A percentile compares a stretch with the other conserved stretches of the same genome.
Evolutionary conservation across 176 grass and related monocot species (phyloP).

Genomic region (Ensete glaucum): DNA sequence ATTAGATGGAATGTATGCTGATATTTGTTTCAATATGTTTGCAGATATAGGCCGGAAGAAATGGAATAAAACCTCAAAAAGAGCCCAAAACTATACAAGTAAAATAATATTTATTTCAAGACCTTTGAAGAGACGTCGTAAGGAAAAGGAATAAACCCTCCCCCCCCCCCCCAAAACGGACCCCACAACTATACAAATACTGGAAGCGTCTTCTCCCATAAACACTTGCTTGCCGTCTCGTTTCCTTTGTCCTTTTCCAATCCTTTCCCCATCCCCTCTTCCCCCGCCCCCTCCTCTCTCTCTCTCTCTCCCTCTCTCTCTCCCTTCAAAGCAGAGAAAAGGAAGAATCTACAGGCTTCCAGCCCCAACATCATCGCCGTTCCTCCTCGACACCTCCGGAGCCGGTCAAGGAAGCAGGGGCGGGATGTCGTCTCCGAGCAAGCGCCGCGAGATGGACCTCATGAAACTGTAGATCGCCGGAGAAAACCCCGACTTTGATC

Average conservation of each 20-base stretch:
- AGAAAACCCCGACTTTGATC: neutral
- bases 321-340: constrained; percentile 37
- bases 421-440: constrained; percentile 88
- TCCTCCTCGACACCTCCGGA: constrained; percentile 14
- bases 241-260: neutral
- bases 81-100: too few species aligned
- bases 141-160: too few species aligned
- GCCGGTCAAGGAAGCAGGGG: neutral
- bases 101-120: too few species aligned
- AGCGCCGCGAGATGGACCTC: constrained; percentile 96
- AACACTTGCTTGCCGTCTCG: neutral
- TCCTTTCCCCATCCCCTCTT: too few species aligned
- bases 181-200: neutral
- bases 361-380: constrained; percentile 24
- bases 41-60: too few species aligned
- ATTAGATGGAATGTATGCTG: too few species aligned
- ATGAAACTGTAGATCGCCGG: constrained; percentile 82
- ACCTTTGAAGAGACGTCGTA: too few species aligned
- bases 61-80: too few species aligned
- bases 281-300: neutral
- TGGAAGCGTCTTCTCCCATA: neutral
- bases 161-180: too few species aligned
- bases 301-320: constrained; percentile 39
- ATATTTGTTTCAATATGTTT: too few species aligned
- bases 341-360: constrained; percentile 18